A percentile compares a stretch with the other conserved stretches of the same genome.
Conservation (phyloP, 768 basidiomycete genomes). For the Termitomyces sp. region DNA sequence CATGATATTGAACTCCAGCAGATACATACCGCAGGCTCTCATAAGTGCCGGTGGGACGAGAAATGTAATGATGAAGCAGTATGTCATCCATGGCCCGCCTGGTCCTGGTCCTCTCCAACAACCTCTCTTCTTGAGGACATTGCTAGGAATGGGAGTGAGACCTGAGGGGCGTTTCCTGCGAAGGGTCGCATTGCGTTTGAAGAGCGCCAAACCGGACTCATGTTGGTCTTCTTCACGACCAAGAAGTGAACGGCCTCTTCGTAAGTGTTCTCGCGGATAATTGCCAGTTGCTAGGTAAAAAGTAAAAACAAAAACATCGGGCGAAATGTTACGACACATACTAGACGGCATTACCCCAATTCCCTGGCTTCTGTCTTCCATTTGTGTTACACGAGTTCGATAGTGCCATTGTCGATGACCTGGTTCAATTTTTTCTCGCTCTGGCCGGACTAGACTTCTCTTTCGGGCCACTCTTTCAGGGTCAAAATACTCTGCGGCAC, state of each 20-base stretch:
- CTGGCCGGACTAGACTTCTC: slow-evolving; percentile 88
- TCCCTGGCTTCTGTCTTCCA: slow-evolving; percentile 63
- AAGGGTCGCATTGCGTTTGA: slow-evolving; percentile 80
- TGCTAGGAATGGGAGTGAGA: slow-evolving; percentile 34
- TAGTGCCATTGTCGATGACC: slow-evolving; percentile 95
- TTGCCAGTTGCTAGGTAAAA: slow-evolving; percentile 66
- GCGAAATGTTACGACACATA: slow-evolving; percentile 37
- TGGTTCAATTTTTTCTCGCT: slow-evolving; percentile 95
- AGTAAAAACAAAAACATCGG: slow-evolving; percentile 6
- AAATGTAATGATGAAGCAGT: slow-evolving; percentile 81
- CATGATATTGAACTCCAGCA: not conserved
- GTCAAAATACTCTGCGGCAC: slow-evolving; percentile 31
- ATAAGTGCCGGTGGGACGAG: slow-evolving; percentile 80
- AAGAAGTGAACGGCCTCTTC: slow-evolving; percentile 86
- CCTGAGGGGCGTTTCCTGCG: slow-evolving; percentile 57
- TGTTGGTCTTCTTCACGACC: slow-evolving; percentile 87
- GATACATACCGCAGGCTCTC: slow-evolving; percentile 65
- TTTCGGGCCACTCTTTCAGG: slow-evolving; percentile 64
- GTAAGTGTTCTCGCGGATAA: slow-evolving; percentile 54
- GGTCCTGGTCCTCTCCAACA: slow-evolving; percentile 85
- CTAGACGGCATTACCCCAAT: slow-evolving; percentile 79
- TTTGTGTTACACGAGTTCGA: slow-evolving; percentile 75
- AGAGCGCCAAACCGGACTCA: slow-evolving; percentile 89
- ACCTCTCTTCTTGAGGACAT: slow-evolving; percentile 35
- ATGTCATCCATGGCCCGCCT: slow-evolving; percentile 92